Base-by-base conservation (phyloP, 169 alveolate species). In the Plasmodium gaboni region DNA sequence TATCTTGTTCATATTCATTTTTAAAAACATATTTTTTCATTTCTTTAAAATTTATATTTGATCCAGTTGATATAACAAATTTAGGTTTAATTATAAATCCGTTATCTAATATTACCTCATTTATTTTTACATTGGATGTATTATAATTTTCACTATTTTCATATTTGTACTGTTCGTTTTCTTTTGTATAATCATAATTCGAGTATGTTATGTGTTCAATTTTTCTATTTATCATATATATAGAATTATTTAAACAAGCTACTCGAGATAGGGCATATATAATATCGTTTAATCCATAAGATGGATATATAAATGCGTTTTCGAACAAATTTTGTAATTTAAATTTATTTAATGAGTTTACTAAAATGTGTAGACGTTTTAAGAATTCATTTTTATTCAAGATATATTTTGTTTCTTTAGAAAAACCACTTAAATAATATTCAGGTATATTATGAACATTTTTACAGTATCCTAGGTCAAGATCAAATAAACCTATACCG, bases 211-310 rank as follows among this genome's bases (percentile, higher is more conserved):
- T 65, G 8, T 76, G 55, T 51, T 76, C 17, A 13, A 76, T 76
- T 64, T 76, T 76, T 76, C 89, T 63, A 44, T 76, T 64, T 64
- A 76, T 76, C 89, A 76, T 76, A 70, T 76, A 76, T 50, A 76
- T 42, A 48, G 78, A 53, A 64, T 76, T 64, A 70, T 76, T 76
- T 76, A 76, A 55, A 51, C 89, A 64, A 6, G 89, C 63, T 19
- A 76, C 76, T 63, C 89, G 32, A 5, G 89, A 76, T 50, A 76
- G 48, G 10, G 89, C 74, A 76, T 64, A 76, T 42, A 76, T 63
- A 65, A 76, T 76, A 57, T 76, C 89, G 26, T 76, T 76, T 15
- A 64, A 68, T 22, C 89, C 89, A 76, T 76, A 76, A 48, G 78
- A 48, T 55, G 89, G 89, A 26, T 76, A 76, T 42, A 76, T 76